These are phyloP conservation scores for Pisolithus sp. DNA, from an alignment of 768 basidiomycete species.

Conservation along the genomic window DNA sequence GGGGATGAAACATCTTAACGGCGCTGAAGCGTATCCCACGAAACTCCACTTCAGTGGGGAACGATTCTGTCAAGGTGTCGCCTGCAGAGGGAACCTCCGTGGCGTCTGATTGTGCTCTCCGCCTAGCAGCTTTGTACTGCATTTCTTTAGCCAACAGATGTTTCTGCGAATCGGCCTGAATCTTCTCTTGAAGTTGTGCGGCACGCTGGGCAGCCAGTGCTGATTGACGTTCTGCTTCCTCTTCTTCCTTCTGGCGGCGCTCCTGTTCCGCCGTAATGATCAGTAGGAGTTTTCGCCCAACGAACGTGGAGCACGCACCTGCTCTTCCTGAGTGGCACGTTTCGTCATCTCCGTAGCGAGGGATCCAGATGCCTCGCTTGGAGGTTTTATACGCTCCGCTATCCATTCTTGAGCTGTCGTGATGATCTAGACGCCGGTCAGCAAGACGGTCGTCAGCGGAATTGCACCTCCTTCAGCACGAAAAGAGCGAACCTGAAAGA, in stretches of 20 bases:
- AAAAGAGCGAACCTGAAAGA: conserved; percentile 53
- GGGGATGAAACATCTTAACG: conserved; percentile 69
- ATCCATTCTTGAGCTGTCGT: conserved; percentile 71
- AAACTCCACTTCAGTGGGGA: conserved; percentile 50
- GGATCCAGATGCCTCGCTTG: conserved; percentile 57
- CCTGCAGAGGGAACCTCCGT: conserved; percentile 51
- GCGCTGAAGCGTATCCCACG: conserved; percentile 53
- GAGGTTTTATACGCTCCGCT: conserved; percentile 46
- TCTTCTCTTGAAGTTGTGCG: conserved; percentile 57
- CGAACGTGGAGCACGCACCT: conserved; percentile 33
- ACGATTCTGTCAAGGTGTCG: conserved; percentile 56
- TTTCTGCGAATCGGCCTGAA: conserved; percentile 57
- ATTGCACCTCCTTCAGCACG: neutral
- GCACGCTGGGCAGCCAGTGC: conserved; percentile 49
- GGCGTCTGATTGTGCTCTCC: conserved; percentile 63
- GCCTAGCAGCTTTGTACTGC: conserved; percentile 46
- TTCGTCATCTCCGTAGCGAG: conserved; percentile 74
- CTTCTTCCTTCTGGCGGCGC: conserved; percentile 47
- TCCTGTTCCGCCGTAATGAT: conserved; percentile 31
- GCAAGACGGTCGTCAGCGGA: neutral
- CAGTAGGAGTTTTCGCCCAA: neutral
- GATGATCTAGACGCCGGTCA: conserved; percentile 48
- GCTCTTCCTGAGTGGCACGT: conserved; percentile 65
- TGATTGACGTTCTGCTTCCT: conserved; percentile 45
- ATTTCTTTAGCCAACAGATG: conserved; percentile 42